Conservation (phyloP, 768 basidiomycete species). For the Lactarius akahatsu region DNA sequence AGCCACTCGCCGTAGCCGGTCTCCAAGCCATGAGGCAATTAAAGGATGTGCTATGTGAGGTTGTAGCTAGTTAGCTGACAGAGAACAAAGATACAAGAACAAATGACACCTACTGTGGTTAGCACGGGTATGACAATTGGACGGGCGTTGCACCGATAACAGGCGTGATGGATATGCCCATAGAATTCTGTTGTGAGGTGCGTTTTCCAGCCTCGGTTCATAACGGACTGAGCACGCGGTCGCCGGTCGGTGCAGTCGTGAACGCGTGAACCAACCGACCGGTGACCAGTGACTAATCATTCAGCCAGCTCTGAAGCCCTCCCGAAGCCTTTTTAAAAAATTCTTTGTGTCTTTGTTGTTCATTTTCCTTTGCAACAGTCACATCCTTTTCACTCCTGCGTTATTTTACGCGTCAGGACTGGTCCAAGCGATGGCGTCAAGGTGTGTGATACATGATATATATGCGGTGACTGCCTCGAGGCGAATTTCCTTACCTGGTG, state of each 20-base stretch:
- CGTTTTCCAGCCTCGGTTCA: not conserved
- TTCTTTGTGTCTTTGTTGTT: constrained; percentile 1
- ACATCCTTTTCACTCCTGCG: not conserved
- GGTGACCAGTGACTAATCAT: not conserved
- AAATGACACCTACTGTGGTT: not conserved
- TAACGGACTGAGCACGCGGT: not conserved
- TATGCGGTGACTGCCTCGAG: constrained; percentile 32
- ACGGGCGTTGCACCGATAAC: not conserved
- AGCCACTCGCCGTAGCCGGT: not conserved
- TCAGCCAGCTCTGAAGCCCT: no score
- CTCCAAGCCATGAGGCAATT: not conserved
- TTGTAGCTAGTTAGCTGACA: not conserved
- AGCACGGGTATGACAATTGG: not conserved
- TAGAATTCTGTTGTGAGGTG: constrained; percentile 4
- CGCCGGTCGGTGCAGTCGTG: not conserved
- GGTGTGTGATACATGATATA: constrained; percentile 13
- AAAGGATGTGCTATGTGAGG: not conserved
- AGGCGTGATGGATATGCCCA: not conserved
- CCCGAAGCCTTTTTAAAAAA: not conserved
- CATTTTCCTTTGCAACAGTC: constrained; percentile 10
- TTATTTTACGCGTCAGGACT: constrained; percentile 5
- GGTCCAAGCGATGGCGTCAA: constrained; percentile 23
- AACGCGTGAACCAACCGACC: not conserved
- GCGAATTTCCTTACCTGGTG: constrained; percentile 30
- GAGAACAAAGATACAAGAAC: not conserved